phyloP scores from a whole-genome alignment of 148 eudicot species.

The Heliamphora exappendiculata region DNA sequence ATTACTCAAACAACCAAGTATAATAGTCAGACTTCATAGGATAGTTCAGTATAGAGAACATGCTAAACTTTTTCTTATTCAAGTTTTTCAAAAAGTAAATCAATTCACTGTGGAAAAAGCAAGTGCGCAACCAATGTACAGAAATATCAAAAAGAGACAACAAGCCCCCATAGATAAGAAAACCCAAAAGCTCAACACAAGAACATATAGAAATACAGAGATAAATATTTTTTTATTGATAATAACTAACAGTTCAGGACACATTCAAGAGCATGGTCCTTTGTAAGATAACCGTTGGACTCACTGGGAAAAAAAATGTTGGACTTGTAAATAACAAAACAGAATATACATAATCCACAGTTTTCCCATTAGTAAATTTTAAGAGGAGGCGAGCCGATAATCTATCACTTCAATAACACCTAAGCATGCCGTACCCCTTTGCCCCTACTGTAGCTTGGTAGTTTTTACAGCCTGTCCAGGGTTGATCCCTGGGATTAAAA shows the following conservation, averaged over 20 bases:
- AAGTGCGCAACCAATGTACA: not conserved
- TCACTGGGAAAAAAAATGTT: too few species aligned
- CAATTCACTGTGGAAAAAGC: not conserved
- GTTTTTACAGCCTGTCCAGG: too few species aligned
- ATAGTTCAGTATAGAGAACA: not conserved
- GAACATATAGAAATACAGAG: too few species aligned
- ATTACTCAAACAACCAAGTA: constrained; percentile 4
- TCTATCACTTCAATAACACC: too few species aligned
- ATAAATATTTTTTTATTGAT: too few species aligned
- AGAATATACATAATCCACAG: not conserved
- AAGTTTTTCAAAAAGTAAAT: not conserved
- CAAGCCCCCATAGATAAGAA: not conserved
- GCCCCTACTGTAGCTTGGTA: too few species aligned
- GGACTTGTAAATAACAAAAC: too few species aligned
- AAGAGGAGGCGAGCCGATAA: too few species aligned
- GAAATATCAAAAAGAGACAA: not conserved
- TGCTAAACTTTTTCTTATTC: not conserved
- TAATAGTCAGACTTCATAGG: not conserved
- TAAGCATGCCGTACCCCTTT: too few species aligned
- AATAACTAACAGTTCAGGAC: not conserved
- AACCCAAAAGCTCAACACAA: too few species aligned
- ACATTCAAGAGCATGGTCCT: not conserved
- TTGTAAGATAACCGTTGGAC: not conserved
- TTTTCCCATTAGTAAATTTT: too few species aligned
- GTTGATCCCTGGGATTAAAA: not conserved